A percentile compares a stretch with the other conserved stretches of the same genome.
phyloP scores from a whole-genome alignment of 2,329 filamentous ascomycete genomes.

The Fusarium tricinctum region DNA sequence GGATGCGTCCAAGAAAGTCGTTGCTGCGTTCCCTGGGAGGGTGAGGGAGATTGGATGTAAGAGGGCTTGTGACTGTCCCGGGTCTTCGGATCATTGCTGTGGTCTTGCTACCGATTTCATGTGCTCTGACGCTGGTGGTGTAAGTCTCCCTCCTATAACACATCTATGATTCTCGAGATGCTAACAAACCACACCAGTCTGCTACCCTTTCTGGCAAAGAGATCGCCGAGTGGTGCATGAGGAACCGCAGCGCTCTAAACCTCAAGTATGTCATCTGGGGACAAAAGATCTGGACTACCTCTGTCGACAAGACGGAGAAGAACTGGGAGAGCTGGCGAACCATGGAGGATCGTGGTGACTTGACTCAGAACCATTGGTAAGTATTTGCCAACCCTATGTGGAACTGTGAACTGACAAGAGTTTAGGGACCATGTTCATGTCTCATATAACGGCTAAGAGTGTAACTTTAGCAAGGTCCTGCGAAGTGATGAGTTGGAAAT shows the following conservation, averaged over 20 bases:
- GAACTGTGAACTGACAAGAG: too few relatives aligned
- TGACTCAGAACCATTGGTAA: slow-evolving; percentile 62
- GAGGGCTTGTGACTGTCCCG: slow-evolving; percentile 53
- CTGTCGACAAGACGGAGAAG: slow-evolving; percentile 53
- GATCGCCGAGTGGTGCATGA: slow-evolving; percentile 65
- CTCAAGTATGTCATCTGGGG: slow-evolving; percentile 67
- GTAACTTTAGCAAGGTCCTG: not conserved
- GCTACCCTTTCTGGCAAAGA: slow-evolving; percentile 57
- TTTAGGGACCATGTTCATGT: slow-evolving; percentile 48
- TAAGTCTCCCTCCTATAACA: slow-evolving; percentile 44
- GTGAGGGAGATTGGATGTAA: slow-evolving; percentile 55
- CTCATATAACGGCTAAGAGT: slow-evolving; percentile 44
- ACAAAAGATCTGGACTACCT: slow-evolving; percentile 62
- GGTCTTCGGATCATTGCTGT: slow-evolving; percentile 56
- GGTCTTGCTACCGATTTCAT: slow-evolving; percentile 57
- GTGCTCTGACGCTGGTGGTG: slow-evolving; percentile 56
- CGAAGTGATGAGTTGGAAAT: not conserved
- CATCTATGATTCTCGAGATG: not conserved
- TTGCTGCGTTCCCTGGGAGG: slow-evolving; percentile 54
- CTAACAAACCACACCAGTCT: slow-evolving; percentile 42
- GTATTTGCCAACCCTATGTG: not conserved
- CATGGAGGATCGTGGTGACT: slow-evolving; percentile 58
- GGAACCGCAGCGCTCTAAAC: slow-evolving; percentile 56
- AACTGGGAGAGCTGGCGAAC: slow-evolving; percentile 59
- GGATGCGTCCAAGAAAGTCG: slow-evolving; percentile 53